These are phyloP conservation scores for Harringtonia lauricola DNA, from an alignment of 2,329 filamentous ascomycete species.

Conservation along the genomic window DNA sequence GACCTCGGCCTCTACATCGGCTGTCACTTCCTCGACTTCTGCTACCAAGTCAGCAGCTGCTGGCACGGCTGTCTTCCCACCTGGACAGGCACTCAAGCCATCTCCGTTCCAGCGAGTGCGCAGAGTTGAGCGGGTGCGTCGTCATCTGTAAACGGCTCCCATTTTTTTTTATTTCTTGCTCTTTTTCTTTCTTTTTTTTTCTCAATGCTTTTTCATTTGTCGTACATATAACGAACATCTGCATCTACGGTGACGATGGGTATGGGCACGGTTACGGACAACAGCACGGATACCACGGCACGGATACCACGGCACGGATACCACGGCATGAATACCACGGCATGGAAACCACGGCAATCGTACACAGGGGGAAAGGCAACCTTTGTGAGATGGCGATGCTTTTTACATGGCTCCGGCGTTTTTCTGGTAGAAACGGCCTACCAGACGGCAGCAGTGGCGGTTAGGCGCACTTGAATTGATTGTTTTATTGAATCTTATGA, in stretches of 20 bases:
- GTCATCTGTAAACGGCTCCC: neutral
- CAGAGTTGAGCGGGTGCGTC: neutral
- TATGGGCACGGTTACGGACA: too few relatives aligned
- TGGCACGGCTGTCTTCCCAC: neutral
- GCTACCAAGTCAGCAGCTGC: neutral
- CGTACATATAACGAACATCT: neutral
- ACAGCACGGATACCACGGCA: too few relatives aligned
- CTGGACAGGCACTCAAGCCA: neutral
- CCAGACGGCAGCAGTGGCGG: too few relatives aligned
- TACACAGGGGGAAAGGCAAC: too few relatives aligned
- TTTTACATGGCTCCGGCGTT: neutral
- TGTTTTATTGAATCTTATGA: neutral
- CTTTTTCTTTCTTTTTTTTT: constrained; percentile 4
- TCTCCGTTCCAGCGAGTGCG: constrained; percentile 1
- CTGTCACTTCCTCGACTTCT: neutral
- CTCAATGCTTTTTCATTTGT: constrained; percentile 1
- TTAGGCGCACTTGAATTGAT: neutral
- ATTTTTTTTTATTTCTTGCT: neutral
- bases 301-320: neutral
- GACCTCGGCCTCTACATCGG: neutral
- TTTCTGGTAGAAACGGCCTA: neutral
- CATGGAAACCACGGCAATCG: neutral
- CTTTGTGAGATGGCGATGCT: too few relatives aligned
- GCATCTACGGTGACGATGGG: neutral
- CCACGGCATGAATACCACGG: neutral